Conservation (phyloP, 352 stramenopile species). For the Plasmopara muralis region DNA sequence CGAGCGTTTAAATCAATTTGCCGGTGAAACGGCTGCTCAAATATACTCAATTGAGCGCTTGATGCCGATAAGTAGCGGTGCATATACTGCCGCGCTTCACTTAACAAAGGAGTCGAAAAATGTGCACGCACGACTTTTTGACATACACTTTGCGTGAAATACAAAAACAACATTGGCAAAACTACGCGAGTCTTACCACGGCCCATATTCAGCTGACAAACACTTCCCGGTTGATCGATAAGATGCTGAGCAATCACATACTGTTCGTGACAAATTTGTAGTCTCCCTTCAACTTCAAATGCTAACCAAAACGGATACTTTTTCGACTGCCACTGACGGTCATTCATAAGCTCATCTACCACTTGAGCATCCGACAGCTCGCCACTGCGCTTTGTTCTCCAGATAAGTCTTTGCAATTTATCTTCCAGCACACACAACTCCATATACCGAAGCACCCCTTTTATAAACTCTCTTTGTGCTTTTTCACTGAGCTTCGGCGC, state of each 20-base stretch:
- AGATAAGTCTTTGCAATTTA: slow-evolving; percentile 43
- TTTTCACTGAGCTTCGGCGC: slow-evolving; percentile 21
- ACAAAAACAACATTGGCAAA: slow-evolving; percentile 81
- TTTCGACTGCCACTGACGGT: slow-evolving; percentile 36
- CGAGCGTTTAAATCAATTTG: slow-evolving; percentile 31
- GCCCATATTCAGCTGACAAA: slow-evolving; percentile 87
- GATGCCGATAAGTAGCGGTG: slow-evolving; percentile 48
- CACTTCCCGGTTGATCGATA: slow-evolving; percentile 47
- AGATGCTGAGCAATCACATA: slow-evolving; percentile 67
- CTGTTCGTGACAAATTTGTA: slow-evolving; percentile 83
- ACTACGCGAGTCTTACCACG: slow-evolving; percentile 83
- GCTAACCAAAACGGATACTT: slow-evolving; percentile 76
- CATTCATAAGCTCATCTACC: slow-evolving; percentile 48
- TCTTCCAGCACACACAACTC: slow-evolving; percentile 74
- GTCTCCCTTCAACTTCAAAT: slow-evolving; percentile 78
- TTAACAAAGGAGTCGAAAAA: slow-evolving; percentile 56
- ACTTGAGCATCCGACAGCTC: slow-evolving; percentile 26
- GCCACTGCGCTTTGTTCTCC: slow-evolving; percentile 6
- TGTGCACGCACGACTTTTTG: slow-evolving; percentile 45
- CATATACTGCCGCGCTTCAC: slow-evolving; percentile 62
- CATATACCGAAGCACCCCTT: slow-evolving; percentile 28
- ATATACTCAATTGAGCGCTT: slow-evolving; percentile 31
- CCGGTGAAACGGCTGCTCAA: slow-evolving; percentile 64
- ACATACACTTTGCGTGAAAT: slow-evolving; percentile 31
- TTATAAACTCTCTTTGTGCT: slow-evolving; percentile 16